These are phyloP conservation scores for Suhomyces kunorum DNA, from an alignment of 1,139 yeast species.

Conservation along the genomic window DNA sequence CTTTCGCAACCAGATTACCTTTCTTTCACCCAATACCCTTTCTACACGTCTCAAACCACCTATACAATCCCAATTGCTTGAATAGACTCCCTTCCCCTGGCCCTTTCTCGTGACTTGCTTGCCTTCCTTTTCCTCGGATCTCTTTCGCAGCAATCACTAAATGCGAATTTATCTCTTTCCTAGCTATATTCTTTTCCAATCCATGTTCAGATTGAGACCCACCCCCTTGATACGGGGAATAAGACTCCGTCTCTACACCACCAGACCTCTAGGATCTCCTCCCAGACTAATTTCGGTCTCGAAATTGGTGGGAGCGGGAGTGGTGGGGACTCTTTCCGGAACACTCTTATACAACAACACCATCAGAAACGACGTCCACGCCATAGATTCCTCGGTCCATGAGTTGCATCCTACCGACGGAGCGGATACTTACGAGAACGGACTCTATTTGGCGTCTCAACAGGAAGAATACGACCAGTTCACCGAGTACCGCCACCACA, in stretches of 20 bases:
- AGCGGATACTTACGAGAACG: slow-evolving; percentile 70
- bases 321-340: slow-evolving; percentile 6
- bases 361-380: slow-evolving; percentile 34
- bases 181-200: neutral
- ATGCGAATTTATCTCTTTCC: neutral
- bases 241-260: neutral
- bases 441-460: slow-evolving; percentile 63
- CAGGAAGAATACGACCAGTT: slow-evolving; percentile 43
- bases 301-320: slow-evolving; percentile 2
- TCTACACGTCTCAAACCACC: too few species aligned
- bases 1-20: too few species aligned
- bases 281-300: neutral
- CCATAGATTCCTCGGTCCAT: slow-evolving; percentile 38
- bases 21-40: too few species aligned
- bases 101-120: neutral
- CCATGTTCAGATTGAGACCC: slow-evolving; percentile 9
- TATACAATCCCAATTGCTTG: neutral
- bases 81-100: neutral
- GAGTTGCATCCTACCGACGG: slow-evolving; percentile 42
- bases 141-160: slow-evolving; percentile 6
- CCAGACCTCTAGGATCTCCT: neutral
- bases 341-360: slow-evolving; percentile 6
- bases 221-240: slow-evolving; percentile 3
- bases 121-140: neutral
- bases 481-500: slow-evolving; percentile 24